phyloP scores from a whole-genome alignment of 331 rosid species.

The Acacia pycnantha region DNA sequence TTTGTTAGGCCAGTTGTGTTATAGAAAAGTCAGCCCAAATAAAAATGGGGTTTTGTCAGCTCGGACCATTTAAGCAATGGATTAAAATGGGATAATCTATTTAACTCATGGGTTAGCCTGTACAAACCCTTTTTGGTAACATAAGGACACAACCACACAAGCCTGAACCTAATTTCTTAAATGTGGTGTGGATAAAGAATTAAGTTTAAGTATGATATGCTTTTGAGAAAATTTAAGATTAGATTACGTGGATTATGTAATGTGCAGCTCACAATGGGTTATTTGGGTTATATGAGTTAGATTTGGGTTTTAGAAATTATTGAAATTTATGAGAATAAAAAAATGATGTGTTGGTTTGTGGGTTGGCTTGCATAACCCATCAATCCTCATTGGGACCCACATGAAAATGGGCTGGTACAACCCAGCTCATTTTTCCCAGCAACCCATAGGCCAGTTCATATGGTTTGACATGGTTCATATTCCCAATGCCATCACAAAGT shows the following conservation, averaged over 20 bases:
- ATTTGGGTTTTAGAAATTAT: neutral
- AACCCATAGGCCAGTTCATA: neutral
- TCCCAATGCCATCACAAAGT: neutral
- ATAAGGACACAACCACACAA: neutral
- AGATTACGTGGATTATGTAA: neutral
- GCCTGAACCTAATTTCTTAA: neutral
- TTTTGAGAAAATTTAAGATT: neutral
- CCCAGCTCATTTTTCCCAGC: neutral
- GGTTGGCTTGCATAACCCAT: neutral
- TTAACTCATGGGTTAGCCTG: no score
- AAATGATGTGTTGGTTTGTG: neutral
- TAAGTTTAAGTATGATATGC: neutral
- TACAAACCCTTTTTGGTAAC: neutral
- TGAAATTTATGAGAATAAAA: neutral
- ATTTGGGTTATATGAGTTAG: neutral
- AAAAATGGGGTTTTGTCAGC: no score
- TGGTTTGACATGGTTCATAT: neutral
- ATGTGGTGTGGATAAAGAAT: neutral
- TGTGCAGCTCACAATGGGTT: neutral
- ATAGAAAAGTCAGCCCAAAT: no score
- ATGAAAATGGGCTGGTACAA: neutral
- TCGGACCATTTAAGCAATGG: no score
- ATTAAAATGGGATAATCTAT: no score
- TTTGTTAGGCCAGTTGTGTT: no score
- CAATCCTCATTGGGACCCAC: neutral